Evolutionary conservation across 352 stramenopile species (phyloP), one percentile per base, ranked within the genome.

Genomic region (Stramenopiles sp.): DNA sequence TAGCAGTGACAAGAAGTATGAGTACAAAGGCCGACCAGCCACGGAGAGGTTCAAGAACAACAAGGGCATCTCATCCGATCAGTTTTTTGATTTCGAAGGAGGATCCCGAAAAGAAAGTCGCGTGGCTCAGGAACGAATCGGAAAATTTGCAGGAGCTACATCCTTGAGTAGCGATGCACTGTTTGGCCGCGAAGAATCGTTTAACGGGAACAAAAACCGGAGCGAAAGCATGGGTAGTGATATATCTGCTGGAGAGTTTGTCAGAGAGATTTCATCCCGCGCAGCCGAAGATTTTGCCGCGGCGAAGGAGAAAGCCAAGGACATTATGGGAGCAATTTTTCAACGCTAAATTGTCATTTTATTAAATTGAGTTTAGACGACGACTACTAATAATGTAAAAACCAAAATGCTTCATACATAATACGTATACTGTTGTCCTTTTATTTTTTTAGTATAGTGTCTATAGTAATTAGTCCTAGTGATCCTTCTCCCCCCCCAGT

Each of bases 21-120:
- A 71, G 35, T 71, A 71, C 35, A 71, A 71, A 6, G 53, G 53
- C 6, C 33, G 53, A 6, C 53, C 53, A 6, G 53, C 53, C 6
- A 71, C 53, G 33, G 53, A 71, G 6, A 31, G 53, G 33, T 71
- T 71, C 81, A 92, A 92, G 79, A 93, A 93, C 69, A 85, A 87
- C 76, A 93, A 93, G 77, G 91, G 86, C 0, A 93, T 93, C 71
- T 92, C 86, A 30, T 93, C 87, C 3, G 87, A 89, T 75, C 91
- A 93, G 37, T 92, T 92, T 76, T 93, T 93, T 75, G 86, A 85
- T 1, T 81, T 83, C 31, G 87, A 92, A 71, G 76, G 53, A 35
- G 53, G 53, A 35, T 35, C 53, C 6, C 33, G 35, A 35, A 71
- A 71, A 71, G 53, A 71, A 6, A 71, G 53, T 33, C 33, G 53